These are phyloP conservation scores for Verruconis gallopava DNA, from an alignment of 2,329 filamentous ascomycete genomes.

Conservation along the genomic window DNA sequence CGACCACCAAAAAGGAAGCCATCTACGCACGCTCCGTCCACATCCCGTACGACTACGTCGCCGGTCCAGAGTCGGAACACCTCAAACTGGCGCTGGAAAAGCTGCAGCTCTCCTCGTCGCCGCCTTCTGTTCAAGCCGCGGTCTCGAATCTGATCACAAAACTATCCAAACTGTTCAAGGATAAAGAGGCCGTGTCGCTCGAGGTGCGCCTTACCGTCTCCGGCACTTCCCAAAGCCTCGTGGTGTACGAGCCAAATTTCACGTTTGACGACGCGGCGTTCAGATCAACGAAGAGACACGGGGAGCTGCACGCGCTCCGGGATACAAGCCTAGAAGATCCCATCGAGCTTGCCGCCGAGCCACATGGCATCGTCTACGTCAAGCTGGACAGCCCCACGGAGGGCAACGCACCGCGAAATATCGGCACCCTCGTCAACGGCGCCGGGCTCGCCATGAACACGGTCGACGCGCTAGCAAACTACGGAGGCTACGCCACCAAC, in stretches of 20 bases:
- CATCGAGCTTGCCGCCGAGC: constrained; percentile 49
- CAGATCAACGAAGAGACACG: constrained; percentile 47
- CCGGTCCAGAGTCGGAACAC: constrained; percentile 26
- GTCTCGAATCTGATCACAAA: constrained; percentile 38
- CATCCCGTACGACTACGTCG: constrained; percentile 50
- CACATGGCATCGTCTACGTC: constrained; percentile 68
- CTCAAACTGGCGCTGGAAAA: constrained; percentile 36
- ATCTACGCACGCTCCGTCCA: constrained; percentile 33
- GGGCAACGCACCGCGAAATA: constrained; percentile 27
- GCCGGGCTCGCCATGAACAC: constrained; percentile 88
- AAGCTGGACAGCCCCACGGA: constrained; percentile 30
- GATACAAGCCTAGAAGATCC: constrained; percentile 38
- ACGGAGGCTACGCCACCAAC: constrained; percentile 60
- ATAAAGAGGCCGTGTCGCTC: constrained; percentile 53
- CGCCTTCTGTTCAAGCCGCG: constrained; percentile 29
- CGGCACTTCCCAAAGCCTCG: constrained; percentile 26
- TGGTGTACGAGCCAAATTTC: constrained; percentile 43
- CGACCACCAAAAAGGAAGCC: constrained; percentile 25
- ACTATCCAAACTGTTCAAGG: constrained; percentile 46
- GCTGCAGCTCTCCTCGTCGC: constrained; percentile 38
- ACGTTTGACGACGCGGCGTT: constrained; percentile 60
- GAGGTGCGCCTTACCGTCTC: constrained; percentile 33
- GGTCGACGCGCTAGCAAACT: constrained; percentile 53
- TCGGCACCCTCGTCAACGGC: constrained; percentile 79
- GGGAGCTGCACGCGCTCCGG: constrained; percentile 44